Base-by-base conservation (phyloP, 345 rosid genomes). In the Euphorbia pulcherrima region DNA sequence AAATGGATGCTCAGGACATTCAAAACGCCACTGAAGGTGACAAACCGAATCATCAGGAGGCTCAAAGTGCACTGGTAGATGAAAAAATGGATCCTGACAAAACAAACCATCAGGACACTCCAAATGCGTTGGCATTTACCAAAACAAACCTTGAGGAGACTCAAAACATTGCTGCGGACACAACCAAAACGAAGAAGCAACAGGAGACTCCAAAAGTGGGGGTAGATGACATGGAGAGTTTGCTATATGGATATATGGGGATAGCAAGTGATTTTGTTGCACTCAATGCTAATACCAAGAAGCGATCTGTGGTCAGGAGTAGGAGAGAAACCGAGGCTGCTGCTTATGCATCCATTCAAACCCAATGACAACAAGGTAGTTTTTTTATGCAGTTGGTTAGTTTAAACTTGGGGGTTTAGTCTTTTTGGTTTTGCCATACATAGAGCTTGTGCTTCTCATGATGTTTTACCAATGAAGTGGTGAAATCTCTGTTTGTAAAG, bases 171-270 rank as follows among this genome's bases (percentile, higher is more conserved):
- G 5, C 44, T 39, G 44, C 5, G 5, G 44, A 39, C 44, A 39
- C n/a, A n/a, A n/a, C n/a, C n/a, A n/a, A 39, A 5, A 39, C 10
- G 44, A 39, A 5, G 10, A 39, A 39, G 6, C 44, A 39, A 4
- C 44, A 39, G 44, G 44, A 4, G 44, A 4, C 44, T 39, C 44
- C 6, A 39, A 39, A 33, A 17, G 14, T 28, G 12, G 13, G 35
- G 12, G 72, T 41, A 46, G 69, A 73, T 24, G 67, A 63, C 55
- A 47, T 56, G n/a, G 68, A 72, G 66, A 63, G 60, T 9, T 44
- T 68, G 67, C 66, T 84, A 5, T 83, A 81, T 21, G 85, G 88
- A 64, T 83, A 77, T 74, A 20, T 84, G 72, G 88, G 91, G 30
- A 69, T 74, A 20, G 78, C 86, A 20, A 64, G 65, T 40, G 88